Conservation (phyloP, 208 protist species). For the Acanthamoeba comandoni region DNA sequence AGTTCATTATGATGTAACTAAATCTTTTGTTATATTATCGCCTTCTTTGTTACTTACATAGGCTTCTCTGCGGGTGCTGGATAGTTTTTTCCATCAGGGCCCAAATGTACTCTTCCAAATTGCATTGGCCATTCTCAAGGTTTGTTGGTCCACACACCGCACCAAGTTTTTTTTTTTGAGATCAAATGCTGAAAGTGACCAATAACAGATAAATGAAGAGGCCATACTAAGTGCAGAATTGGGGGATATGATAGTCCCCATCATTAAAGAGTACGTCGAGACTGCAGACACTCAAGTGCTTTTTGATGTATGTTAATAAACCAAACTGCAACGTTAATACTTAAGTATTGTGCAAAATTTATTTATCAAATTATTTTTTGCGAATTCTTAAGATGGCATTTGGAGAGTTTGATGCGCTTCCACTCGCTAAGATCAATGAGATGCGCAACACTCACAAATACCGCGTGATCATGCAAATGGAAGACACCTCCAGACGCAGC, state of each 20-base stretch:
- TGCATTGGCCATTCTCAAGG: slow-evolving; percentile 40
- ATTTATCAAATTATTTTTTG: slow-evolving; percentile 13
- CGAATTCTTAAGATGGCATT: not conserved
- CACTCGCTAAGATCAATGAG: slow-evolving; percentile 9
- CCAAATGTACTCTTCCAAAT: slow-evolving; percentile 50
- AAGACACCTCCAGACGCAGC: not conserved
- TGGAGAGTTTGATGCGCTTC: slow-evolving; percentile 4
- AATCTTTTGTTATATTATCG: too few species aligned
- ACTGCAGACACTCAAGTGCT: not conserved
- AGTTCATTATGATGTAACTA: too few species aligned
- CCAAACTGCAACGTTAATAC: not conserved
- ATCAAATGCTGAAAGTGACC: not conserved
- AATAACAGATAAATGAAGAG: slow-evolving; percentile 40
- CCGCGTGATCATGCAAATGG: slow-evolving; percentile 14
- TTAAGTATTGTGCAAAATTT: not conserved
- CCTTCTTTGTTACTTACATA: not conserved
- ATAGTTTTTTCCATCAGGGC: slow-evolving; percentile 31
- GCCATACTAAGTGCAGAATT: slow-evolving; percentile 10
- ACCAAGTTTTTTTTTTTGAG: not conserved
- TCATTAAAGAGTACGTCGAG: slow-evolving; percentile 4
- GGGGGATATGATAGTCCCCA: slow-evolving; percentile 28
- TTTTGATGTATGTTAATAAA: slow-evolving; percentile 1
- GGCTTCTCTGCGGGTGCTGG: slow-evolving; percentile 54
- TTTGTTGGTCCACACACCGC: not conserved
- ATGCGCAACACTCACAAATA: slow-evolving; percentile 17